Base-by-base conservation (phyloP, 73 alveolate species). In the Effrenium voratum region DNA sequence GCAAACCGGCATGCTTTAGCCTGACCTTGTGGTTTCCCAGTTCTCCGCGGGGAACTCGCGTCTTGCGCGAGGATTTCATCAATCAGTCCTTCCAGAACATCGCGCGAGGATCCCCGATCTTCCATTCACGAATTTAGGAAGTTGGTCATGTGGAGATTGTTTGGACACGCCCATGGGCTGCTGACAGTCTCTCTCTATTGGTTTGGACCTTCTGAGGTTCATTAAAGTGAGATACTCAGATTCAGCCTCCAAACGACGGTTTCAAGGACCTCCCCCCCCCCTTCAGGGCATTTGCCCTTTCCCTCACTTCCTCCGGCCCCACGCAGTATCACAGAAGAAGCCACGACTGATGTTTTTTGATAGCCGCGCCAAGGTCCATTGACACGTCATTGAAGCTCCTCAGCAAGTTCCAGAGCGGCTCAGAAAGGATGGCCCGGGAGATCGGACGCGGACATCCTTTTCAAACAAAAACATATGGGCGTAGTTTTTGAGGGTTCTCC, bases 321-420 rank as follows among this genome's bases (percentile, higher is more conserved):
- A n/a, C n/a, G n/a, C n/a, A n/a, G n/a, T n/a, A n/a, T n/a, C n/a
- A n/a, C n/a, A n/a, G n/a, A n/a, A n/a, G n/a, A n/a, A n/a, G n/a
- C n/a, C n/a, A n/a, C n/a, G n/a, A n/a, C n/a, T n/a, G 15, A 75
- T 5, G 28, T 75, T 38, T 6, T 5, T 8, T 55, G 83, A 72
- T 26, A 30, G 44, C 47, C 24, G 5, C 82, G n/a, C 46, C 12
- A n/a, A 85, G 94, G 94, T 99, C 99, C 99, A 99, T 99, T 75
- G 99, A 99, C 92, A 99, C 99, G 93, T 99, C 99, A 52, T 99
- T 99, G 82, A 99, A 99, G 95, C 99, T 99, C 43, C 99, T 99
- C 72, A 99, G 99, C 91, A 99, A 99, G 99, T 99, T 99, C 99
- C 99, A 99, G 99, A 93, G 99, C 79, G 15, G 12, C 95, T 24